phyloP scores from a whole-genome alignment of 495 filamentous ascomycete genomes.

The Eremomyces bilateralis region DNA sequence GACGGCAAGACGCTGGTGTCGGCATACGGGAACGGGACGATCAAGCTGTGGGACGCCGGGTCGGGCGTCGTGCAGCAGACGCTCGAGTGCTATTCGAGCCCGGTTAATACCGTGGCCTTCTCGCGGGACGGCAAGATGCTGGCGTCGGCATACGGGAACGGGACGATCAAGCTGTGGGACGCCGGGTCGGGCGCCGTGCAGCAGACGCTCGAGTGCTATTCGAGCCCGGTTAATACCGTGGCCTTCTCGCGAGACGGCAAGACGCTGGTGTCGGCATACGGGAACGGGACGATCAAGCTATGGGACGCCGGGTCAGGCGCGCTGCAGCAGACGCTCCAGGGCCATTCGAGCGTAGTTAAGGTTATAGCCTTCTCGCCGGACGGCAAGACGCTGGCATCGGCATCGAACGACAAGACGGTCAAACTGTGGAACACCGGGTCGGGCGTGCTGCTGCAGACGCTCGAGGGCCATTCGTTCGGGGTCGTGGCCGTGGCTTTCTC shows the following conservation, averaged over 20 bases:
- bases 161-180: neutral
- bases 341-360: neutral
- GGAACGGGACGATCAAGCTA: neutral
- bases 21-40: neutral
- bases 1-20: conserved; percentile 1
- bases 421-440: too few species aligned
- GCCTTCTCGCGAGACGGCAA: neutral
- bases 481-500: neutral
- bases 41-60: neutral
- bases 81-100: neutral
- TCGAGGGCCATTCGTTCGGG: neutral
- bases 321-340: too few species aligned
- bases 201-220: neutral
- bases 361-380: too few species aligned
- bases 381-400: too few species aligned
- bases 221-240: neutral
- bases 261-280: neutral
- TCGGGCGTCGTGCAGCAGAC: neutral
- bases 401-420: too few species aligned
- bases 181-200: neutral
- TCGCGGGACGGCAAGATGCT: too few species aligned
- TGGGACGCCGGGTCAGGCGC: neutral
- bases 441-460: too few species aligned
- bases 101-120: neutral
- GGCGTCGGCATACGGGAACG: neutral